These are phyloP conservation scores for Salinomyces thailandicus DNA, from an alignment of 2,329 filamentous ascomycete species.

Conservation along the genomic window DNA sequence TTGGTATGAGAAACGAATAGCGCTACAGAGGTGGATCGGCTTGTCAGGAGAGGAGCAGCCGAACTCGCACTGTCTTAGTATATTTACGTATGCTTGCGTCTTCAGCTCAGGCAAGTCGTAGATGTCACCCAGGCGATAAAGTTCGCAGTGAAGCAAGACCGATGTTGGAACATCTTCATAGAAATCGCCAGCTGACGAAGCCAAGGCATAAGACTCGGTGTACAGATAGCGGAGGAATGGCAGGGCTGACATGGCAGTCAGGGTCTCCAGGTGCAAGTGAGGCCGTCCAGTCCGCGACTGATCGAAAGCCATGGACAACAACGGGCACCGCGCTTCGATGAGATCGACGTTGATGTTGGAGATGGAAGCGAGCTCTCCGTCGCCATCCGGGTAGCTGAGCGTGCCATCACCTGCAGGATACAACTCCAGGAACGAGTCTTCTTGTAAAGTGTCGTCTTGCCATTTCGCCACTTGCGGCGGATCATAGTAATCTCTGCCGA, in stretches of 20 bases:
- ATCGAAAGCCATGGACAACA: slow-evolving; percentile 34
- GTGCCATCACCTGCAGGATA: slow-evolving; percentile 19
- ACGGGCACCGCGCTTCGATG: slow-evolving; percentile 28
- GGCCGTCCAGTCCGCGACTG: slow-evolving; percentile 18
- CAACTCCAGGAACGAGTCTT: slow-evolving; percentile 13
- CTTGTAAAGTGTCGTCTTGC: no score
- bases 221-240: slow-evolving; percentile 35
- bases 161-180: slow-evolving; percentile 22
- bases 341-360: slow-evolving; percentile 23
- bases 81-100: slow-evolving; percentile 29
- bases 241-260: slow-evolving; percentile 23
- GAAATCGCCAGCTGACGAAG: slow-evolving; percentile 13
- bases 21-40: slow-evolving; percentile 30
- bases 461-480: no score
- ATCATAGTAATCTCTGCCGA: no score
- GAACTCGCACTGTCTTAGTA: slow-evolving; percentile 30
- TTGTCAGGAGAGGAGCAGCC: slow-evolving; percentile 29
- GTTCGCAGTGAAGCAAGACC: slow-evolving; percentile 31
- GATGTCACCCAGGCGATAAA: slow-evolving; percentile 32
- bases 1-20: slow-evolving; percentile 27
- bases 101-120: slow-evolving; percentile 32
- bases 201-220: slow-evolving; percentile 28
- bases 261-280: slow-evolving; percentile 30
- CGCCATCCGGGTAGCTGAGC: slow-evolving; percentile 23
- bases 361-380: slow-evolving; percentile 25